Conservation (phyloP, 164 flowering plant genomes). For the Buxus sempervirens region DNA sequence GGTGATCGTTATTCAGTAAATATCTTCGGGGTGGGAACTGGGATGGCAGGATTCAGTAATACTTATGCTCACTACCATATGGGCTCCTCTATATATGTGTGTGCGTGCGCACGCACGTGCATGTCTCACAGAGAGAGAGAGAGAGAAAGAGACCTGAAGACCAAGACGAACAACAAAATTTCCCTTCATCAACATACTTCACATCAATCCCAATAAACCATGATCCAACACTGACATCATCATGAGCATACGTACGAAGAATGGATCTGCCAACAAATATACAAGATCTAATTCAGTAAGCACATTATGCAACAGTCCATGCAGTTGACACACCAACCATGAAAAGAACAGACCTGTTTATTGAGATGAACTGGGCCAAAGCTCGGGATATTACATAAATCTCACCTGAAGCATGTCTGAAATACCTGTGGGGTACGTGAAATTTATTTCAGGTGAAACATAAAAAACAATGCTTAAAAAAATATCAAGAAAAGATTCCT, state of each 20-base stretch:
- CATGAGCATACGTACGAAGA: slow-evolving; percentile 89
- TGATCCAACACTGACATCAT: slow-evolving; percentile 88
- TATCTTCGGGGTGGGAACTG: too few relatives aligned
- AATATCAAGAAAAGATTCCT: background rate
- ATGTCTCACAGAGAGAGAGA: slow-evolving; percentile 15
- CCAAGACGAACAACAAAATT: slow-evolving; percentile 92
- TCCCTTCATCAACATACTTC: slow-evolving; percentile 70
- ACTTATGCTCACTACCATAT: too few relatives aligned
- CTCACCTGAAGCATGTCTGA: slow-evolving; percentile 95
- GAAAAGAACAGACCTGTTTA: slow-evolving; percentile 56
- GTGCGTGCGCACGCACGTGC: slow-evolving; percentile 3
- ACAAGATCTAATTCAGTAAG: background rate
- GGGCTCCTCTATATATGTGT: background rate
- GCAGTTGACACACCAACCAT: background rate
- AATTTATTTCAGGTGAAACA: slow-evolving; percentile 2
- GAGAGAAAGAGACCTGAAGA: slow-evolving; percentile 64
- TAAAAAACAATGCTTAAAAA: background rate
- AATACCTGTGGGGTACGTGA: slow-evolving; percentile 50
- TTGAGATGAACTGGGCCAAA: slow-evolving; percentile 82
- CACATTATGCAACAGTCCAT: background rate
- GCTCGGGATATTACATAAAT: slow-evolving; percentile 77
- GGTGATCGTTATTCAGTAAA: too few relatives aligned
- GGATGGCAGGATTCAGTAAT: too few relatives aligned
- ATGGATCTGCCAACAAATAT: slow-evolving; percentile 42
- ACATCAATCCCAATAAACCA: slow-evolving; percentile 95